These are phyloP conservation scores for Cladophialophora carrionii DNA, from an alignment of 2,329 filamentous ascomycete species.

Conservation along the genomic window DNA sequence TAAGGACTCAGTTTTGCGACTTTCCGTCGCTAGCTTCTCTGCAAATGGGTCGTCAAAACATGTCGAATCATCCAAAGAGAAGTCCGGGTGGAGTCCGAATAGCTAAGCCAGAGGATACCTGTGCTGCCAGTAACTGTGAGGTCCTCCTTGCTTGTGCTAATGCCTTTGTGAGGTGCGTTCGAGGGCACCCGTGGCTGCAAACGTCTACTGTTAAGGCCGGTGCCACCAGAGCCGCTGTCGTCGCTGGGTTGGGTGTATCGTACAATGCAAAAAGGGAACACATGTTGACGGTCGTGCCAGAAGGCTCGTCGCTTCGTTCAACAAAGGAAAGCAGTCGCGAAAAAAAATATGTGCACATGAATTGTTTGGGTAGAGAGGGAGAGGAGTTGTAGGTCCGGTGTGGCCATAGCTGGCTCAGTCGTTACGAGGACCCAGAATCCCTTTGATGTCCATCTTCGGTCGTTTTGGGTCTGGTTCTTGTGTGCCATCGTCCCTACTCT, in stretches of 20 bases:
- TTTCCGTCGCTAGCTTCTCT: neutral
- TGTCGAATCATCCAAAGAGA: neutral
- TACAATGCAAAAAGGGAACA: slow-evolving; percentile 14
- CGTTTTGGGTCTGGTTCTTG: slow-evolving; percentile 37
- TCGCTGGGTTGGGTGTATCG: neutral
- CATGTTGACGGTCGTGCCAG: neutral
- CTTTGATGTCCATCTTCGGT: slow-evolving; percentile 39
- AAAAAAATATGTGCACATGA: slow-evolving; percentile 5
- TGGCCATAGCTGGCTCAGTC: slow-evolving; percentile 12
- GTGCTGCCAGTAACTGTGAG: neutral
- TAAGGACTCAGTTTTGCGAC: neutral
- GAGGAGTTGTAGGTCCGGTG: neutral
- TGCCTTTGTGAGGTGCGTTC: neutral
- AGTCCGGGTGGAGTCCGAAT: neutral
- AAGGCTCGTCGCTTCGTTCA: slow-evolving; percentile 15
- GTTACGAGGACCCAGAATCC: slow-evolving; percentile 36
- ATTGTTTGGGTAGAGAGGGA: neutral
- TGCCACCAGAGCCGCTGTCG: slow-evolving; percentile 10
- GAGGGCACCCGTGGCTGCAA: neutral
- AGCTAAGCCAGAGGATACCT: neutral
- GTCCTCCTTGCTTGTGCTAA: neutral
- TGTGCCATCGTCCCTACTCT: slow-evolving; percentile 25
- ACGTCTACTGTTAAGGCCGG: neutral
- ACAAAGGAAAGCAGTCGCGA: slow-evolving; percentile 12
- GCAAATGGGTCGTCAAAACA: neutral